phyloP scores from a whole-genome alignment of 2,329 filamentous ascomycete genomes.

The Claviceps pazoutovae region DNA sequence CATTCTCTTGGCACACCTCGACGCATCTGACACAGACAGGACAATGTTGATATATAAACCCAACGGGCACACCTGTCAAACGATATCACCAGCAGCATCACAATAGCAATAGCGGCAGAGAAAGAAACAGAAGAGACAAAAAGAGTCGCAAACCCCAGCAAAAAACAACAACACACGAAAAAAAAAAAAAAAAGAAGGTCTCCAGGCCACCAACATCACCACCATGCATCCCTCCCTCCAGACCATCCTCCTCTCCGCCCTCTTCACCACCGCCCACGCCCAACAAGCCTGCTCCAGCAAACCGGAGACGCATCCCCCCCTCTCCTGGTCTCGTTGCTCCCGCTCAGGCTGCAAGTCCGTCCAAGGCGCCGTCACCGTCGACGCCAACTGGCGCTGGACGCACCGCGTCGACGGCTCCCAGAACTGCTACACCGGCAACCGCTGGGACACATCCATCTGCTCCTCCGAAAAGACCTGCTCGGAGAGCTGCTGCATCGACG shows the following conservation, averaged over 20 bases:
- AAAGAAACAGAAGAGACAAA: not conserved
- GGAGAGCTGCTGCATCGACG: not conserved
- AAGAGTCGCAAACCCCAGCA: not conserved
- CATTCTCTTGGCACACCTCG: no score
- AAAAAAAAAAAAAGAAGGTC: not conserved
- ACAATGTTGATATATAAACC: no score
- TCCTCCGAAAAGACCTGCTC: not conserved
- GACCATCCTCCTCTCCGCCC: not conserved
- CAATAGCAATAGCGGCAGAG: no score
- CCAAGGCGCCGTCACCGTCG: constrained; percentile 35
- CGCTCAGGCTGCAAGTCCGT: constrained; percentile 35
- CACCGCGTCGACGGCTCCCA: not conserved
- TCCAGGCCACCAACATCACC: not conserved
- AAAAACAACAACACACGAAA: not conserved
- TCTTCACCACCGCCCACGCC: constrained; percentile 15
- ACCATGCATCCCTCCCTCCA: not conserved
- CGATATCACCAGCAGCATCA: no score
- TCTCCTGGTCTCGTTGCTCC: constrained; percentile 41
- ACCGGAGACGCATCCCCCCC: constrained; percentile 36
- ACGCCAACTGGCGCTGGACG: not conserved
- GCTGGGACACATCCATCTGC: not conserved
- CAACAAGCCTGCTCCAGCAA: constrained; percentile 37
- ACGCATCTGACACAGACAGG: no score
- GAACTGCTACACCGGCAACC: not conserved
- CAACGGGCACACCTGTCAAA: no score